phyloP scores from a whole-genome alignment of 2,329 filamentous ascomycete species.

The Lasiodiplodia gonubiensis region DNA sequence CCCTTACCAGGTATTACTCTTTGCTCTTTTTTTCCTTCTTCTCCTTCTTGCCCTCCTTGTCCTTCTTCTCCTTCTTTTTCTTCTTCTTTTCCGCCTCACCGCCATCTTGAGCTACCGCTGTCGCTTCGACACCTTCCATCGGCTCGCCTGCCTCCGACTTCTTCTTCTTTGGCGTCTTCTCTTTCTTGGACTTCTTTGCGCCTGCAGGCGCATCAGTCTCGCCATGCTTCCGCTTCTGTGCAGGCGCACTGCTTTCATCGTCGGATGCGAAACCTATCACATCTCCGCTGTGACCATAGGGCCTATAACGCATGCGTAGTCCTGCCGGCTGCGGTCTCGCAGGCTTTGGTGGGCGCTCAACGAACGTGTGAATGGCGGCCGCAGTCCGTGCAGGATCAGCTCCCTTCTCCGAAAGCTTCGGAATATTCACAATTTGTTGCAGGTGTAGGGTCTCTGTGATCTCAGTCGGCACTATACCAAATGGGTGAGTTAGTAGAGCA shows the following conservation, averaged over 20 bases:
- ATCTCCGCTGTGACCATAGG: conserved; percentile 63
- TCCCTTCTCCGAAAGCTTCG: conserved; percentile 47
- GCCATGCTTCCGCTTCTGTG: conserved; percentile 46
- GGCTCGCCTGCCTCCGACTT: conserved; percentile 25
- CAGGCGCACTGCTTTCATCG: conserved; percentile 49
- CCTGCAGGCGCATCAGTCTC: conserved; percentile 38
- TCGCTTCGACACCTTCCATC: conserved; percentile 29
- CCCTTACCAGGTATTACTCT: conserved; percentile 43
- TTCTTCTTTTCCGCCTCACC: conserved; percentile 35
- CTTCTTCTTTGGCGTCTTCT: conserved; percentile 27
- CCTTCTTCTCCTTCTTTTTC: conserved; percentile 44
- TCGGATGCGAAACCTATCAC: conserved; percentile 50
- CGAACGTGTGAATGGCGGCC: conserved; percentile 49
- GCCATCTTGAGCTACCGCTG: conserved; percentile 23
- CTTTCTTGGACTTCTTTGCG: conserved; percentile 39
- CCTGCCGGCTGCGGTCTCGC: conserved; percentile 70
- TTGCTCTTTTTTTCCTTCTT: conserved; percentile 41
- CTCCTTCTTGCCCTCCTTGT: conserved; percentile 39
- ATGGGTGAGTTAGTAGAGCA: neutral
- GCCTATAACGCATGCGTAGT: conserved; percentile 70
- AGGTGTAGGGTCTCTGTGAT: conserved; percentile 69
- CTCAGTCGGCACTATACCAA: conserved; percentile 36
- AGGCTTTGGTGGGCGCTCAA: conserved; percentile 56
- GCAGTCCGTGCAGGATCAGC: conserved; percentile 49
- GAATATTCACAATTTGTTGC: conserved; percentile 66